These are phyloP conservation scores for Aegilops umbellulata DNA, from an alignment of 176 grass and related monocot species.

Conservation along the genomic window DNA sequence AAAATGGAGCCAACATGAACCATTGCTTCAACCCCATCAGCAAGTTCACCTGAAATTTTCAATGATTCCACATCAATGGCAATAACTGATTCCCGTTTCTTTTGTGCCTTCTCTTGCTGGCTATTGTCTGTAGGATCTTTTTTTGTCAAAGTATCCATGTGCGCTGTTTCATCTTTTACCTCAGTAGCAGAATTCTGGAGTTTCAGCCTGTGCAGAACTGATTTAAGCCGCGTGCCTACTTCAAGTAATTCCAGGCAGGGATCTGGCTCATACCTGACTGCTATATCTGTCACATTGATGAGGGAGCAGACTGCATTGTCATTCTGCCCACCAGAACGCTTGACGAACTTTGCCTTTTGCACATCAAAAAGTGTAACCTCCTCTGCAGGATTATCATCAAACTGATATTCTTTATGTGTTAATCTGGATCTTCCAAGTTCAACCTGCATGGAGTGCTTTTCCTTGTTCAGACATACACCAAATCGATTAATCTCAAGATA, in stretches of 20 bases:
- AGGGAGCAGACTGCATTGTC: conserved; percentile 77
- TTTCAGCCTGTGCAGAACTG: conserved; percentile 65
- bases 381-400: conserved; percentile 54
- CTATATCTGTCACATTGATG: conserved; percentile 74
- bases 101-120: conserved; percentile 59
- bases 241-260: conserved; percentile 75
- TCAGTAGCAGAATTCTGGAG: conserved; percentile 54
- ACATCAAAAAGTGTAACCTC: conserved; percentile 61
- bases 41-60: conserved; percentile 80
- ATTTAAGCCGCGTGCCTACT: conserved; percentile 67
- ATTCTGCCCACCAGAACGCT: conserved; percentile 67
- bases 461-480: conserved; percentile 70
- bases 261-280: conserved; percentile 83
- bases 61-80: conserved; percentile 89
- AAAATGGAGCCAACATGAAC: conserved; percentile 88
- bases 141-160: conserved; percentile 35
- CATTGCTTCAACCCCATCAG: conserved; percentile 89
- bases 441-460: conserved; percentile 80
- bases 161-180: conserved; percentile 64
- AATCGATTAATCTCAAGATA: conserved; percentile 71
- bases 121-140: conserved; percentile 48
- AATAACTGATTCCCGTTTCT: conserved; percentile 82
- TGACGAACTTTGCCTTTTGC: conserved; percentile 88
- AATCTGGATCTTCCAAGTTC: conserved; percentile 68
- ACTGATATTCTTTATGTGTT: conserved; percentile 61